Percentiles rank a stretch among this genome's conserved stretches.
Conservation (phyloP, 2,329 filamentous ascomycete genomes). For the Claviceps paspali region DNA sequence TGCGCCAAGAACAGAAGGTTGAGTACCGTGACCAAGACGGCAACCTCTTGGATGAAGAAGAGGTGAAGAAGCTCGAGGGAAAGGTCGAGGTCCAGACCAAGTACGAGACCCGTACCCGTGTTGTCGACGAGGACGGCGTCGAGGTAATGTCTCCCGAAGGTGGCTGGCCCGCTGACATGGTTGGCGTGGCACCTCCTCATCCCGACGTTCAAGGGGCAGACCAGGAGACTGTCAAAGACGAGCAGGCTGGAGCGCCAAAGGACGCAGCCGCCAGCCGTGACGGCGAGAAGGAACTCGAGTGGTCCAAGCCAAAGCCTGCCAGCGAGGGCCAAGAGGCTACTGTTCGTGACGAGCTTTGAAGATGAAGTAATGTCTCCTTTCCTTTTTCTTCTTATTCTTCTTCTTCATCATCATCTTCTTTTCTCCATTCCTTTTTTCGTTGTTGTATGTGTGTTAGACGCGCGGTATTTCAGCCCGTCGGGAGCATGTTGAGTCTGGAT, state of each 20-base stretch:
- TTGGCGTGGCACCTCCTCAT: slow-evolving; percentile 39
- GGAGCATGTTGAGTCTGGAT: no score
- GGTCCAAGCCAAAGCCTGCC: slow-evolving; percentile 42
- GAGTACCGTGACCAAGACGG: slow-evolving; percentile 75
- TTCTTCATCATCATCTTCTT: neutral
- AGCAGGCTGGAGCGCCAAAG: slow-evolving; percentile 24
- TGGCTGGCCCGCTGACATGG: slow-evolving; percentile 21
- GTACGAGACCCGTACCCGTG: slow-evolving; percentile 83
- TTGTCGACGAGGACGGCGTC: slow-evolving; percentile 68
- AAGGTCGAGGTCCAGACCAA: slow-evolving; percentile 92
- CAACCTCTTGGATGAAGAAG: slow-evolving; percentile 69
- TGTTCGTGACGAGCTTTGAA: slow-evolving; percentile 23
- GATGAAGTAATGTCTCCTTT: neutral
- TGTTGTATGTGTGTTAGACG: no score
- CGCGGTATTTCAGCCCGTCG: no score
- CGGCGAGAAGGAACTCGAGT: slow-evolving; percentile 42
- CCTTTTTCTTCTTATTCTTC: neutral
- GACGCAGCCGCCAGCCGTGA: slow-evolving; percentile 35
- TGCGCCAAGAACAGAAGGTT: slow-evolving; percentile 59
- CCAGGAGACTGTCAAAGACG: slow-evolving; percentile 36
- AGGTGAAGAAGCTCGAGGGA: slow-evolving; percentile 72
- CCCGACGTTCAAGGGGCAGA: slow-evolving; percentile 47
- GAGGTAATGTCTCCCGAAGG: slow-evolving; percentile 42
- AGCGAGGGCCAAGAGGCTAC: slow-evolving; percentile 48
- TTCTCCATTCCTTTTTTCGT: neutral